Evolutionary conservation across 352 stramenopile species (phyloP), one percentile per base, ranked within the genome.

Genomic region (Phytophthora lateralis): DNA sequence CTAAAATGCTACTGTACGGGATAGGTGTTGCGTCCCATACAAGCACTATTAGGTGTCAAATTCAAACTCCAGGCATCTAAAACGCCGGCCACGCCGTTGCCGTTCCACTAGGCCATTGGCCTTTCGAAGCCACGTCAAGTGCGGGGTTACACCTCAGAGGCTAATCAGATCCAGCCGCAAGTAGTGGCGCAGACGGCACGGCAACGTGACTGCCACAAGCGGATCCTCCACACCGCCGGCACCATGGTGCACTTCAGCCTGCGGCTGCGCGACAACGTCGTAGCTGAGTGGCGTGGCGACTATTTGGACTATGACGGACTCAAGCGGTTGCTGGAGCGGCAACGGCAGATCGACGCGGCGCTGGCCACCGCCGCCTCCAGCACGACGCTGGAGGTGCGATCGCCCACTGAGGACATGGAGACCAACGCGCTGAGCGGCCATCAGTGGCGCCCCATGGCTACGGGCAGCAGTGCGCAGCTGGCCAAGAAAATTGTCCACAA

Each of bases 291-390:
- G 91, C 70, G 78, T 29, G 61, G 86, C 47, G 79, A 96, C 38
- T 97, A 98, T 69, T 26, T 97, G 14, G 89, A 97, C 77, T 98
- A 97, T 69, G 82, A 90, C 44, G 73, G 71, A 9, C 75, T 98
- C 11, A 98, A 98, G 73, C 82, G 72, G 34, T 59, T 91, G 51
- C 79, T 97, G 34, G 87, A 90, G 63, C 73, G 72, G 27, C 76
- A 90, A 62, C 66, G 70, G 27, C 62, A 85, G 55, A 50, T 80
- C 17, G 68, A 89, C 30, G 60, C 60, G 6, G 60, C 78, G 47
- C 61, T 75, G n/a, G 32, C 45, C 9, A 29, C 60, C 21, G 34
- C 60, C 21, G 60, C 54, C 15, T 32, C 63, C 39, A 62, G 63
- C 35, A 51, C 66, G 15, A 34, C 56, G 48, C 18, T 65, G 18